Evolutionary conservation across 2,329 filamentous ascomycete genomes (phyloP), one percentile per base, ranked within the genome.

Genomic region (Ceratocystis diversiconidia): DNA sequence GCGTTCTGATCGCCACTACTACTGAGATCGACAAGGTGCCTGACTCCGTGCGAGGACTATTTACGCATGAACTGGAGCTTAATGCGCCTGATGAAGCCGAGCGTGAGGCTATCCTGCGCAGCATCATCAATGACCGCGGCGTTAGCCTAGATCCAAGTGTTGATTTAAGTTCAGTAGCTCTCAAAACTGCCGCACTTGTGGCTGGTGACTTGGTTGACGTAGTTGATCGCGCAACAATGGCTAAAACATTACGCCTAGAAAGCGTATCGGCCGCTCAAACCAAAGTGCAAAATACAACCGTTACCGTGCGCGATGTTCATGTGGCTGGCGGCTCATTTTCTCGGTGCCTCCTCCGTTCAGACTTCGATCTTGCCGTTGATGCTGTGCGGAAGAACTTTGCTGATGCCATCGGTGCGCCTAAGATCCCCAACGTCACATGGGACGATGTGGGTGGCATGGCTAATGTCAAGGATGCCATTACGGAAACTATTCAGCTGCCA

Each of bases 381-480:
- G 90, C 92, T 5, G 94, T 94, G 0, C 86, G 94, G 65, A 96
- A 96, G 80, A 97, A 96, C 75, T 99, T 99, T 73, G 92, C 94
- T 5, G 94, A 97, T 74, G 88, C 92, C 0, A 99, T 99, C 69
- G 94, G 94, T 28, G 94, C 94, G 4, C 94, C 94, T 1, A 97
- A 97, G 80, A 97, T 97, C 68, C 94, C 92, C 5, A 96, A 96
- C 69, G 94, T 99, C 5, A 87, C 87, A 25, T 99, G 92, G 92
- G 88, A 92, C 70, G 92, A 99, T 73, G 92, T 99, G 22, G 92
- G 92, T 74, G 92, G 94, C 62, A 80, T 97, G 41, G 86, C 88
- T 36, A 91, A 96, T 71, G 92, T 97, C 74, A 97, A 97, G 78
- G 91, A 96, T 70, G 92, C 92, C n/a, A 88, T 97, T 64, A 89